Evolutionary conservation across 768 basidiomycete genomes (phyloP), one percentile per base, ranked within the genome.

Genomic region (Podaxis rugospora): DNA sequence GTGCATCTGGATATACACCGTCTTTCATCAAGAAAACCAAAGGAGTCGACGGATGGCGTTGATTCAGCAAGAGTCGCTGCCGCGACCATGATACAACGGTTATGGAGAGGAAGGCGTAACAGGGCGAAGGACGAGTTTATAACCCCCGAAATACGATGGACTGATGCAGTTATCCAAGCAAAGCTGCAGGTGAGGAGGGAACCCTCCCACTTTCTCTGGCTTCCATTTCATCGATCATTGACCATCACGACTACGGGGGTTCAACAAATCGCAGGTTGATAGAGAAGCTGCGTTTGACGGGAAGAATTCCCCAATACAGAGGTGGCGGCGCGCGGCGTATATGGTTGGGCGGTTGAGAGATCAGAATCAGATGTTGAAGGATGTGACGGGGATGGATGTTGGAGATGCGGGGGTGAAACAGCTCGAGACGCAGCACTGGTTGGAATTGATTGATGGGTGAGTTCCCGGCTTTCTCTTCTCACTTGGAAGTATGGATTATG

Each of bases 351-450:
- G 74, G 28, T 69, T 86, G 35, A 72, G 74, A 51, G 83, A 83
- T 61, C 76, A 75, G 4, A 75, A 83, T 63, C 63, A 66, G 1
- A 71, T 79, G 67, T 67, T 81, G 13, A 66, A 67, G 6, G 62
- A 64, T 10, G 68, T 68, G 23, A 42, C 54, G 5, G 73, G 71
- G 0, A 63, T 75, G 1, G 67, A 71, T 1, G 68, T 72, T 7
- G 72, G 50, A 53, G 47, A 72, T 13, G 77, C 71, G 3, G 73
- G 73, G 16, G 68, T 74, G 40, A 85, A 84, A 66, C 72, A 74
- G 11, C 73, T 87, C 10, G 84, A 86, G 68, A 81, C 79, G 1
- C 84, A 86, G 65, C 84, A 86, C 66, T 86, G 83, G 83, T 70
- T 86, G n/a, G 85, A 86, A 66, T 73, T 86, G 28, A 77, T 86